These are phyloP conservation scores for Quercus agrifolia DNA, from an alignment of 306 rosid genomes.

Conservation along the genomic window DNA sequence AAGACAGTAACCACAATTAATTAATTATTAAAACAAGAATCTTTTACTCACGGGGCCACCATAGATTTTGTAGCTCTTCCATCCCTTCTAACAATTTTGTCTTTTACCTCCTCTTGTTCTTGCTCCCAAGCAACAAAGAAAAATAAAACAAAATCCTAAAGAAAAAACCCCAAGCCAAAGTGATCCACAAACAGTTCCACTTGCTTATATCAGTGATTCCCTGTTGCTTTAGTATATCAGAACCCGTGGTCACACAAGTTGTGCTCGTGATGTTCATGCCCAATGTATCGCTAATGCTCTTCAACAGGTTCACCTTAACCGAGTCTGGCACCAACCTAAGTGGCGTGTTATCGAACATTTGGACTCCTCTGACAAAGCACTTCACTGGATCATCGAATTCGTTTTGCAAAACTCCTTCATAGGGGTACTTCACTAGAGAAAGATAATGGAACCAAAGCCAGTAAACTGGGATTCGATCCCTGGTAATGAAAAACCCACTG, in stretches of 20 bases:
- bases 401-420: slow-evolving; percentile 77
- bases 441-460: slow-evolving; percentile 94
- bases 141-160: slow-evolving; percentile 76
- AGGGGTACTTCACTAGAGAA: slow-evolving; percentile 83
- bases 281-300: slow-evolving; percentile 62
- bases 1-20: background rate
- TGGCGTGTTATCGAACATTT: slow-evolving; percentile 80
- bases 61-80: no score
- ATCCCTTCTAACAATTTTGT: no score
- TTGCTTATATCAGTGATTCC: slow-evolving; percentile 67
- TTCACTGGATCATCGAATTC: slow-evolving; percentile 46
- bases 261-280: slow-evolving; percentile 53
- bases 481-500: slow-evolving; percentile 82
- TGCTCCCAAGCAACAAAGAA: slow-evolving; percentile 63
- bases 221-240: slow-evolving; percentile 61
- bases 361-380: slow-evolving; percentile 75
- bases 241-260: slow-evolving; percentile 75
- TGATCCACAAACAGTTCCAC: slow-evolving; percentile 77
- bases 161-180: slow-evolving; percentile 79
- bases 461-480: slow-evolving; percentile 67
- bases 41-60: no score
- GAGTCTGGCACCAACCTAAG: slow-evolving; percentile 38
- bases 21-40: background rate
- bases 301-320: slow-evolving; percentile 46
- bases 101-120: slow-evolving; percentile 57